Conservation (phyloP, 495 filamentous ascomycete species). For the Penicillium macrosclerotiorum region DNA sequence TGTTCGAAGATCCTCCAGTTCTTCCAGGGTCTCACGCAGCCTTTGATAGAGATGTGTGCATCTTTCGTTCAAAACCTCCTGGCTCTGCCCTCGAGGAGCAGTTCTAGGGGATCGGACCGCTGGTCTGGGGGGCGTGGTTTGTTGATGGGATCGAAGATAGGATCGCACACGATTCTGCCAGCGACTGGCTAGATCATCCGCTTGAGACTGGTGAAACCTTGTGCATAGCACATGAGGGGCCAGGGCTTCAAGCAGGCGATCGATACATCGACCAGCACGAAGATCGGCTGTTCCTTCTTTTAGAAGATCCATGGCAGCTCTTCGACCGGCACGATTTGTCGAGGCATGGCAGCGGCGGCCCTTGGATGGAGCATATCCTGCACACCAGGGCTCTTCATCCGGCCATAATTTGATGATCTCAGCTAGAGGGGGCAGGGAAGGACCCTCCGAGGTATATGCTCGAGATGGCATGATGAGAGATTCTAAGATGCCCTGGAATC, state of each 20-base stretch:
- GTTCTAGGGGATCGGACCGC: not conserved
- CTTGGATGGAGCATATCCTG: conserved; percentile 21
- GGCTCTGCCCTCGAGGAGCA: not conserved
- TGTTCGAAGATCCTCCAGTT: not conserved
- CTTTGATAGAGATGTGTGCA: not conserved
- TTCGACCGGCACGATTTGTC: conserved; percentile 17
- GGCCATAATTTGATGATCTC: conserved; percentile 26
- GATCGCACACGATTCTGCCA: conserved; percentile 19
- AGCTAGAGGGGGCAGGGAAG: conserved; percentile 14
- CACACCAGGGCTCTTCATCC: conserved; percentile 22
- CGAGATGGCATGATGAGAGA: conserved; percentile 5
- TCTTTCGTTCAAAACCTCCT: not conserved
- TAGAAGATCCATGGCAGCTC: conserved; percentile 17
- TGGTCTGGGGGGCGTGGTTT: not conserved
- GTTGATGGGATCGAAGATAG: conserved; percentile 11
- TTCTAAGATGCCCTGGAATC: too few relatives aligned
- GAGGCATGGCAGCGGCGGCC: conserved; percentile 23
- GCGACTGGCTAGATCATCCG: conserved; percentile 2
- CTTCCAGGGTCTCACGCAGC: not conserved
- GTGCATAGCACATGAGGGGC: conserved; percentile 28
- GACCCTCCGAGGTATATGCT: not conserved
- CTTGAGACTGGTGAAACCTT: conserved; percentile 25
- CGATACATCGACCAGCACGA: conserved; percentile 13
- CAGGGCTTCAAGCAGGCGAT: conserved; percentile 19
- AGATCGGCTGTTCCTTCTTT: conserved; percentile 19